These are phyloP conservation scores for Stachybotrys chlorohalonatus DNA, from an alignment of 2,329 filamentous ascomycete species.

Conservation along the genomic window DNA sequence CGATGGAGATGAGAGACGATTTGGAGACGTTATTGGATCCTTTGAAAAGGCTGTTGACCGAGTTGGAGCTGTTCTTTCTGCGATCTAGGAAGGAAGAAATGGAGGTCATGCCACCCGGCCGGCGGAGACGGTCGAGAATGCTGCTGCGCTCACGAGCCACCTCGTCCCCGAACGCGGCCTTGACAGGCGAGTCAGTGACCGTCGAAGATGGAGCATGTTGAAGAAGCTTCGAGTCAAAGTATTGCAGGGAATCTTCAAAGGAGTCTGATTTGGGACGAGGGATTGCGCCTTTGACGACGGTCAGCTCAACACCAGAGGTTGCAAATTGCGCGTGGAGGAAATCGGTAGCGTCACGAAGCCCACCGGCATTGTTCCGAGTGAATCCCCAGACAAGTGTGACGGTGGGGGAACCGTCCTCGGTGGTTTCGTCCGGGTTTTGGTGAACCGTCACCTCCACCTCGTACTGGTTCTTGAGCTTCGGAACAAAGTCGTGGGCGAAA, in stretches of 20 bases:
- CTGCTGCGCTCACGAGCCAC: conserved; percentile 68
- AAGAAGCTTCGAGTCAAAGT: conserved; percentile 93
- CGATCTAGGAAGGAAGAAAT: conserved; percentile 94
- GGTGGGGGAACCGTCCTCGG: conserved; percentile 48
- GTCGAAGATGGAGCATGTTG: conserved; percentile 81
- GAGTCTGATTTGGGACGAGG: conserved; percentile 98
- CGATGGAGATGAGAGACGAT: conserved; percentile 90
- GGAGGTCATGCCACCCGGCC: conserved; percentile 88
- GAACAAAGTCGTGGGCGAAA: conserved; percentile 70
- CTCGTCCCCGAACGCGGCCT: conserved; percentile 74
- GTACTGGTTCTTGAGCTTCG: conserved; percentile 83
- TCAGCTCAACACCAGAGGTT: conserved; percentile 79
- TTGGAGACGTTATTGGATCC: conserved; percentile 86
- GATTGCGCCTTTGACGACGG: conserved; percentile 85
- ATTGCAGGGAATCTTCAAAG: conserved; percentile 93
- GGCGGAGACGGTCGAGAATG: conserved; percentile 88
- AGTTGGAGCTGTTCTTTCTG: conserved; percentile 87
- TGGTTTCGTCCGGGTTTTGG: conserved; percentile 49
- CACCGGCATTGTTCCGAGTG: conserved; percentile 94
- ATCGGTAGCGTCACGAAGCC: conserved; percentile 90
- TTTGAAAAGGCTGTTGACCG: conserved; percentile 78
- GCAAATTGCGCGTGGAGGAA: conserved; percentile 82
- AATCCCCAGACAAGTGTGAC: conserved; percentile 68
- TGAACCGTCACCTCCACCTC: conserved; percentile 79
- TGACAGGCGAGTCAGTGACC: conserved; percentile 80